Evolutionary conservation across 495 filamentous ascomycete species (phyloP), one percentile per base, ranked within the genome.

Genomic region (Halenospora varia): DNA sequence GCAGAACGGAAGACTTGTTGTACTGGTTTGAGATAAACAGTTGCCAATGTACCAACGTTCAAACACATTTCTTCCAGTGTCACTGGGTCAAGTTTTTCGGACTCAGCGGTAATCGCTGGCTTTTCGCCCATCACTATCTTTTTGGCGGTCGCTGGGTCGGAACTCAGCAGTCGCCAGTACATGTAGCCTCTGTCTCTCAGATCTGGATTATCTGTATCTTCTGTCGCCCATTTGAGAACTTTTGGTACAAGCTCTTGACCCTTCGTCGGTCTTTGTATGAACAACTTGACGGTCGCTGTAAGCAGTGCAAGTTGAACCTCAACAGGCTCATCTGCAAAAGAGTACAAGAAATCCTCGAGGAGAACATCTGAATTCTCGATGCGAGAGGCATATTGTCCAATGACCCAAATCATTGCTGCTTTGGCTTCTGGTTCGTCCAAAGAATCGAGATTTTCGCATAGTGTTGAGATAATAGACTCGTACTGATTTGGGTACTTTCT

Each of bases 331-430:
- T 99, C 94, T 35, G 86, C 80, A 75, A 97, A 99, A 10, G 90
- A 88, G 59, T 90, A 88, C 22, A 99, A 72, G 70, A 97, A 99
- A 65, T 97, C 94, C 53, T 97, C 94, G 3, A 99, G 82, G 0
- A 99, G 79, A 0, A 86, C 89, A 61, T 97, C 94, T 19, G 88
- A 90, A 70, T 97, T 97, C 61, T 97, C 92, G 63, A 99, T 99
- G 17, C 94, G 86, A 66, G 91, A 89, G 8, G 94, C 95, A 68
- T 99, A 99, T 65, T 99, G 90, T 2, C 94, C 94, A 64, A 99
- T 97, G 53, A 99, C 91, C 94, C 94, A 99, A 60, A 99, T 95
- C 82, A 99, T 93, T n/a, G 94, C 94, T 3, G 93, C 90, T 70
- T 97, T 99, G 40, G 94, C 94, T 68, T 99, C 94, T n/a, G 94